These are phyloP conservation scores for Fusarium falciforme DNA, from an alignment of 2,329 filamentous ascomycete species.

Conservation along the genomic window DNA sequence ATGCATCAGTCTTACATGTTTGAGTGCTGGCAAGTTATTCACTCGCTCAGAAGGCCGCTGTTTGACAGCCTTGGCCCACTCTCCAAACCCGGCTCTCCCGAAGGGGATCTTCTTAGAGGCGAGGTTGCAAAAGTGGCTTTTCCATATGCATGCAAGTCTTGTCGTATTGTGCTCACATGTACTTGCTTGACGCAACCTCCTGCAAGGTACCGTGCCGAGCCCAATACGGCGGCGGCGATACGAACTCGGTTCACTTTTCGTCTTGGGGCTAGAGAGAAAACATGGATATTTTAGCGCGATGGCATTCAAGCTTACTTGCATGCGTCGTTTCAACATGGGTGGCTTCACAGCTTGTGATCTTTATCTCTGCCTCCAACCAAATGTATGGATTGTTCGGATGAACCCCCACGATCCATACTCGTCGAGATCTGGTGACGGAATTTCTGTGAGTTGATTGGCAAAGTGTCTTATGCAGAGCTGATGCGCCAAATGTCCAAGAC, in stretches of 20 bases:
- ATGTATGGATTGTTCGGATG: neutral
- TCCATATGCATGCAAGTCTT: neutral
- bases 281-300: neutral
- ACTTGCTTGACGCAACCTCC: neutral
- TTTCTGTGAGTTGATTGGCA: neutral
- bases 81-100: neutral
- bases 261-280: accelerated
- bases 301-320: neutral
- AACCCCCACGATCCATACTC: neutral
- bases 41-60: neutral
- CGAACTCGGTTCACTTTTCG: neutral
- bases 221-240: neutral
- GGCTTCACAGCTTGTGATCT: neutral
- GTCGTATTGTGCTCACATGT: neutral
- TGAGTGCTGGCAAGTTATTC: neutral
- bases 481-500: neutral
- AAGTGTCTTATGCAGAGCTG: neutral
- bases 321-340: neutral
- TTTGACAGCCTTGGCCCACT: neutral
- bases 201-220: constrained; percentile 3
- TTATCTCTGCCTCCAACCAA: neutral
- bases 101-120: neutral
- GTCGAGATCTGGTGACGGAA: neutral
- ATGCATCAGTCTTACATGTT: neutral
- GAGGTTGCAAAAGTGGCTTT: neutral